Conservation (phyloP, 176 grass and related monocot species). For the Stipa capillata region DNA sequence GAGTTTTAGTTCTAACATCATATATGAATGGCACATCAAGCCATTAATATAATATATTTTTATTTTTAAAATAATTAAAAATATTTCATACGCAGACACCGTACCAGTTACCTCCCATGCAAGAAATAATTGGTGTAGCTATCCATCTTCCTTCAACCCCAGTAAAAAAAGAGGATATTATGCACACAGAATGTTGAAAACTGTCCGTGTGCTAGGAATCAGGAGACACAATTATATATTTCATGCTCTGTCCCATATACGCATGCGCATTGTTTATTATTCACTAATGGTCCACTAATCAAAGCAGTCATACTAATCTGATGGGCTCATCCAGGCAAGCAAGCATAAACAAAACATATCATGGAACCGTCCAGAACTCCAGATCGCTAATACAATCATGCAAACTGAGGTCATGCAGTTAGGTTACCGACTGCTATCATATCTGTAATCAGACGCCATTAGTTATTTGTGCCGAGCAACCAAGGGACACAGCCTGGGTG, state of each 20-base stretch:
- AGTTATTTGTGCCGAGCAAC: slow-evolving; percentile 9
- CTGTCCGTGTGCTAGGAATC: slow-evolving; percentile 29
- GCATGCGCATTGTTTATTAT: neutral
- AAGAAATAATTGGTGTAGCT: too few species aligned
- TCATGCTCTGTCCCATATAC: neutral
- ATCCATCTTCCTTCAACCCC: neutral
- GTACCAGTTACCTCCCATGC: too few species aligned
- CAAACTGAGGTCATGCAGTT: slow-evolving; percentile 12
- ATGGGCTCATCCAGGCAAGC: neutral
- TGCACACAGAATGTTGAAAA: neutral
- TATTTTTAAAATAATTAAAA: too few species aligned
- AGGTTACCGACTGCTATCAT: slow-evolving; percentile 24
- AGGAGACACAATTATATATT: neutral
- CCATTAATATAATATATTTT: too few species aligned
- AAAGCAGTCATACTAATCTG: neutral
- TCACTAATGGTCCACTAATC: slow-evolving; percentile 19
- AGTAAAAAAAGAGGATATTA: neutral
- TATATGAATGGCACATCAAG: too few species aligned
- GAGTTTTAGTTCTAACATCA: too few species aligned
- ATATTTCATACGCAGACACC: too few species aligned
- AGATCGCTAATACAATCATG: slow-evolving; percentile 5
- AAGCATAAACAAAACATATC: slow-evolving; percentile 24
- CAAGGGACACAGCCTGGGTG: slow-evolving; percentile 16
- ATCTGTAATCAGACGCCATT: slow-evolving; percentile 22
- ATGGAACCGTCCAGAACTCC: slow-evolving; percentile 18